Evolutionary conservation across 306 rosid species (phyloP), one percentile per base, ranked within the genome.

Genomic region (Gastrolobium villosum): DNA sequence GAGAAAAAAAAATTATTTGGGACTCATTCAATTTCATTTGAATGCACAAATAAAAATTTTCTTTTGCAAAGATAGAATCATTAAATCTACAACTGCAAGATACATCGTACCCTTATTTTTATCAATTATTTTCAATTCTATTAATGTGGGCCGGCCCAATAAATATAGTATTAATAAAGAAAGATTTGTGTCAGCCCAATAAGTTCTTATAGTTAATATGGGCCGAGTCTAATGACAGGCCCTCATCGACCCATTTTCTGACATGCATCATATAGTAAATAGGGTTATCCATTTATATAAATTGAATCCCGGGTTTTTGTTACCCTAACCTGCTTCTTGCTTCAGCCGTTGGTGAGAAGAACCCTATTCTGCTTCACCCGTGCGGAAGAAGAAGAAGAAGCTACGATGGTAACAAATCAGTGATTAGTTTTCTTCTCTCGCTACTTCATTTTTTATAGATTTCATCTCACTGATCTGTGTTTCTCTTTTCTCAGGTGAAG

Each of bases 401-500:
- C 43, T 68, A 81, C 88, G 79, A 94, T 94, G 98, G 98, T 90
- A 87, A 54, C 35, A 77, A 85, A 62, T 26, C 57, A 1, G 13
- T 4, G 5, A 65, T 2, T 20, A 6, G 7, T 3, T 31, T 35
- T 63, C 36, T 35, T 39, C 10, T 45, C 3, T 44, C 1, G 30
- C 5, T 11, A 1, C 5, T 13, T 62, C 41, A 3, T 1, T 13
- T 4, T 28, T 20, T 20, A n/a, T 10, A 35, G 37, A 10, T 70
- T 28, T 9, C n/a, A 1, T 10, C 5, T 5, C 63, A 14, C 11
- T 81, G 5, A 37, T 14, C 59, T 10, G 10, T 13, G 26, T 6
- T 34, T 53, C n/a, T 32, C 4, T 14, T 43, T 15, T 83, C 60
- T 66, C 85, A 92, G 99, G 99, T 95, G 77, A 95, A 92, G 89